Base-by-base conservation (phyloP, 768 basidiomycete genomes). In the Cubamyces lactineus region DNA sequence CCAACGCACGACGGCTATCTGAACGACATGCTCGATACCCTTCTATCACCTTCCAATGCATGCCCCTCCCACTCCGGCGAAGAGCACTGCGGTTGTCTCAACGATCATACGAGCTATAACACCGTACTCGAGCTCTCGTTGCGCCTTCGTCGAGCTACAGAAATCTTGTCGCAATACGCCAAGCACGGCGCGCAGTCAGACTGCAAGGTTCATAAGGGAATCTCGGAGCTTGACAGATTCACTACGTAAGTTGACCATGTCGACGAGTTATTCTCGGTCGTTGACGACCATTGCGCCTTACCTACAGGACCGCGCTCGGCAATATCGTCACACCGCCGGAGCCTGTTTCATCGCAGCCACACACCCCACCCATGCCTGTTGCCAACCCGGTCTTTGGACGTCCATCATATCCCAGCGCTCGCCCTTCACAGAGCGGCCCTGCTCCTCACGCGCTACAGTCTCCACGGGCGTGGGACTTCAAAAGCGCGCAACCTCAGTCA, bases 121-220 rank as follows among this genome's bases (percentile, higher is more conserved):
- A 80, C 79, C n/a, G 76, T 86, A 21, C 78, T 88, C 12, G 86
- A 89, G 66, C 75, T 89, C n/a, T 88, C 86, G 2, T 74, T 87
- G 30, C 78, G 85, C 53, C 78, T 89, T 21, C 79, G 86, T 23
- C 84, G 80, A 66, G 86, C 85, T 12, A 80, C 83, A 12, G 79
- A 85, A 54, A 74, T 82, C 41, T 79, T 89, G 42, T 75, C 79
- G 12, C 82, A 77, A 42, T 82, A 82, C 16, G 67, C 80, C 19
- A 73, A 72, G 40, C 81, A 82, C 53, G 66, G 64, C 23, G 65
- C 72, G 51, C 70, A 66, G 9, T 63, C 65, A 16, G 53, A 64
- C 11, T 82, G 80, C 63, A 65, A 67, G 43, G 72, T 82, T 28
- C 74, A 75, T 53, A 82, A 82, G 61, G 77, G 78, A 45, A 79